Base-by-base conservation (phyloP, 257 asterid species). In the Nicotiana tomentosiformis region DNA sequence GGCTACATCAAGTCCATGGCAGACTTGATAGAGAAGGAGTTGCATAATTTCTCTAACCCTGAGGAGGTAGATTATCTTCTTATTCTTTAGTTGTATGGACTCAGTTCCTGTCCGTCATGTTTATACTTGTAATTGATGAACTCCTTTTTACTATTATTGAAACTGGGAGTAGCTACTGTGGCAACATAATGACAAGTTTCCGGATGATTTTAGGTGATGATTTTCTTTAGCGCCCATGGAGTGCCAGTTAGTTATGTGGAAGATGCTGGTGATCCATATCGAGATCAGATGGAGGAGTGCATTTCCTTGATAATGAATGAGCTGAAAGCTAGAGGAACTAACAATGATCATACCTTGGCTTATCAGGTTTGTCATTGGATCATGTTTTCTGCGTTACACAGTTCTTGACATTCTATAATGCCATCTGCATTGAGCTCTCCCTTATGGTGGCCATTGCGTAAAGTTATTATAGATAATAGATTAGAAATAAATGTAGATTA, bases 191-290 rank as follows among this genome's bases (percentile, higher is more conserved):
- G 60, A 29, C 76, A 65, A 55, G 82, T 61, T 76, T 23, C 32
- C 39, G 84, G 84, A 26, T 81, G 83, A 57, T 70, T 78, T 66
- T 81, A 94, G 99, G 92, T 93, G 43, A 91, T 93, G 95, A 85
- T 94, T 82, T 96, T 96, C 92, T 96, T 96, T 86, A 96, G 99
- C 43, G 98, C 99, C 66, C 99, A 94, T 77, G 98, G 99, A 53
- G 99, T 94, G 82, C 98, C 99, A 4, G 94, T 94, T 17, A 94
- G 99, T 84, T 96, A 96, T 62, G 94, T 96, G 69, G 97, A 94
- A 91, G 64, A 92, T 78, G 98, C 98, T 3, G 99, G 99, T 10
- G 99, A 96, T 85, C 99, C 98, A 7, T 93, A 96, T 77, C 90
- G 82, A 85, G 96, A 89, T 86, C 99, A 96, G 92, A 96, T 96